Percentiles rank a stretch among this genome's conserved stretches.
These are phyloP conservation scores for Ophiostoma sp. DNA, from an alignment of 2,329 filamentous ascomycete genomes.

Conservation along the genomic window DNA sequence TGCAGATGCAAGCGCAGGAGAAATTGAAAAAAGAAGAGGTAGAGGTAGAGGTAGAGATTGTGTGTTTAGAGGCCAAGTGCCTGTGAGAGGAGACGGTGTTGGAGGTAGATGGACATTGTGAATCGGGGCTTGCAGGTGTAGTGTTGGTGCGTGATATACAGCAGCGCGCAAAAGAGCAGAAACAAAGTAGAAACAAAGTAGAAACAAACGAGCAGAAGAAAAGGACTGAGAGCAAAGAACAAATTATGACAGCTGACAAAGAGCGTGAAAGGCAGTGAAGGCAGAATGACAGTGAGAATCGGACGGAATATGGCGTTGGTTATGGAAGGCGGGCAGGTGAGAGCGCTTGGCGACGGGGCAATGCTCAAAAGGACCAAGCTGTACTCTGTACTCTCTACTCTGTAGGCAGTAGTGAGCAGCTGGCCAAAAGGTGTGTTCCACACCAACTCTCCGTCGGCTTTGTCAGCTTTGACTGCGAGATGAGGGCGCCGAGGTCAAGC, in stretches of 20 bases:
- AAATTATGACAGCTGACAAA: background rate
- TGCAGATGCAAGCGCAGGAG: background rate
- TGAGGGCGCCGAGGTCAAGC: background rate
- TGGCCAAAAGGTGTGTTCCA: no score
- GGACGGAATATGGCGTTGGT: constrained; percentile 5
- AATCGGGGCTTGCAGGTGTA: background rate
- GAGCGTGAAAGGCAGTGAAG: background rate
- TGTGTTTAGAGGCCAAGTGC: constrained; percentile 25
- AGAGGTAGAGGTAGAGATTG: background rate
- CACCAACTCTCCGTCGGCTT: no score
- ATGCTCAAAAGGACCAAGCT: background rate
- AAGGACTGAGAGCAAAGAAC: no score
- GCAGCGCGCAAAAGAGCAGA: background rate
- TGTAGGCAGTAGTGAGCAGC: no score
- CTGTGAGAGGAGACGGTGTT: constrained; percentile 1
- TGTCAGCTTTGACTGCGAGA: background rate
- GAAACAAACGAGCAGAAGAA: background rate
- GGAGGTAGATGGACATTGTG: constrained; percentile 2
- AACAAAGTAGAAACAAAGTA: background rate
- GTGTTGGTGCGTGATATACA: background rate
- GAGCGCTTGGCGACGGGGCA: constrained; percentile 14
- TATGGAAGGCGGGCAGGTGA: constrained; percentile 1
- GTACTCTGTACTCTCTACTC: no score
- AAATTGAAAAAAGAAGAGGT: constrained; percentile 5
- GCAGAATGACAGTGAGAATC: background rate